phyloP scores from a whole-genome alignment of 2,329 filamentous ascomycete species.

The Monosporascus ibericus region DNA sequence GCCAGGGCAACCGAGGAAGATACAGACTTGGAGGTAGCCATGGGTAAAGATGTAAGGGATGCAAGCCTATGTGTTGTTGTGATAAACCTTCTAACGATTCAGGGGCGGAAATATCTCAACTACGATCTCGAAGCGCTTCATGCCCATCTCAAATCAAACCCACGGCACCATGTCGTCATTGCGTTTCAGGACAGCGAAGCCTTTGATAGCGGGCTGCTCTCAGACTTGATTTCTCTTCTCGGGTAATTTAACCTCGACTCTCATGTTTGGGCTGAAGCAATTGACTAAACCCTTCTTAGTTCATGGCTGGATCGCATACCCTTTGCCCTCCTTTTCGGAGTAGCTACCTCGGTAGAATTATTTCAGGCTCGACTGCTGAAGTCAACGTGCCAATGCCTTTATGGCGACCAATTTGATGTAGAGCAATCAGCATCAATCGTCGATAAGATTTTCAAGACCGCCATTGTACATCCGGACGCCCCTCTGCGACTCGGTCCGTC shows the following conservation, averaged over 20 bases:
- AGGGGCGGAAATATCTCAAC: slow-evolving; percentile 63
- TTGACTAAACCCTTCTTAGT: slow-evolving; percentile 10
- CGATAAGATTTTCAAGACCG: slow-evolving; percentile 63
- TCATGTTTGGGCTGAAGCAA: slow-evolving; percentile 17
- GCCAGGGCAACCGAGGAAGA: slow-evolving; percentile 42
- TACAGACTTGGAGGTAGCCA: slow-evolving; percentile 43
- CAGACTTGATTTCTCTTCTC: slow-evolving; percentile 63
- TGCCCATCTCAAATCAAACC: slow-evolving; percentile 48
- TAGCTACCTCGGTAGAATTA: slow-evolving; percentile 76
- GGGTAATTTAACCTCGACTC: slow-evolving; percentile 44
- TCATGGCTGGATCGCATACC: slow-evolving; percentile 71
- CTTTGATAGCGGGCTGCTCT: slow-evolving; percentile 67
- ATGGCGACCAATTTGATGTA: slow-evolving; percentile 71
- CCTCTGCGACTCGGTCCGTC: slow-evolving; percentile 57
- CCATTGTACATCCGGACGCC: slow-evolving; percentile 52
- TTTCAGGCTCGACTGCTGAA: slow-evolving; percentile 70
- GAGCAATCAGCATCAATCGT: slow-evolving; percentile 66
- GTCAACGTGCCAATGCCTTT: slow-evolving; percentile 58
- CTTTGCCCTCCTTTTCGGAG: slow-evolving; percentile 70
- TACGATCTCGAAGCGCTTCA: slow-evolving; percentile 72
- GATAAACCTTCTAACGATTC: slow-evolving; percentile 12
- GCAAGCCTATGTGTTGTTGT: background rate
- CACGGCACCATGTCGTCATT: slow-evolving; percentile 57
- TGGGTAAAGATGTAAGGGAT: slow-evolving; percentile 40
- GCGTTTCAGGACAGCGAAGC: slow-evolving; percentile 78